Evolutionary conservation across 345 rosid genomes (phyloP), one percentile per base, ranked within the genome.

Genomic region (Laguncularia racemosa): DNA sequence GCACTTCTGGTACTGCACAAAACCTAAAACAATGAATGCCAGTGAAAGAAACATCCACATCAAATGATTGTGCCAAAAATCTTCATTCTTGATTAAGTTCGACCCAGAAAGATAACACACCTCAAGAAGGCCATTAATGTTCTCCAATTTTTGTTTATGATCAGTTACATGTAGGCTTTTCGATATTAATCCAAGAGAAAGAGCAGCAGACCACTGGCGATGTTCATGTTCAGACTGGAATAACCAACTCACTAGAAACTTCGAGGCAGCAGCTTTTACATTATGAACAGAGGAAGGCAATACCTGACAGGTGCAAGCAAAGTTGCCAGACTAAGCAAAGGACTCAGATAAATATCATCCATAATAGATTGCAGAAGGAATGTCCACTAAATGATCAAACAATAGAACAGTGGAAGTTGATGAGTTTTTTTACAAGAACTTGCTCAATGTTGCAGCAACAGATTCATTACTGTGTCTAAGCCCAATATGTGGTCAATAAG

Each of bases 141-240:
- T 88, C 63, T 76, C 81, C 75, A 82, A 74, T 65, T 86, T 91
- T 74, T 78, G 92, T 73, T 78, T 80, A 61, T 84, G 87, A 70
- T 92, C 91, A 43, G 98, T 92, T 50, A 78, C 84, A 58, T 92
- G 92, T 28, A 88, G 66, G 67, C 89, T 75, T 47, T 81, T 79
- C 21, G 95, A 75, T 60, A 88, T 76, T 72, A 86, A 73, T 69
- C 98, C 98, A 77, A 92, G 90, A 73, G 98, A 82, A 61, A 92
- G 74, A 64, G 87, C 91, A 62, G 98, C 92, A 43, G 96, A 78
- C 98, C 96, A 92, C 63, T 92, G 96, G 70, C 93, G 85, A 67
- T 88, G 80, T 66, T 92, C 96, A 71, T 86, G 96, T 57, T 88
- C 87, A 74, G 80, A 75, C 78, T 86, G 83, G 76, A 75, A 79